These are phyloP conservation scores for Sugiyamaella qingdaonensis DNA, from an alignment of 805 yeast genomes.

Conservation along the genomic window DNA sequence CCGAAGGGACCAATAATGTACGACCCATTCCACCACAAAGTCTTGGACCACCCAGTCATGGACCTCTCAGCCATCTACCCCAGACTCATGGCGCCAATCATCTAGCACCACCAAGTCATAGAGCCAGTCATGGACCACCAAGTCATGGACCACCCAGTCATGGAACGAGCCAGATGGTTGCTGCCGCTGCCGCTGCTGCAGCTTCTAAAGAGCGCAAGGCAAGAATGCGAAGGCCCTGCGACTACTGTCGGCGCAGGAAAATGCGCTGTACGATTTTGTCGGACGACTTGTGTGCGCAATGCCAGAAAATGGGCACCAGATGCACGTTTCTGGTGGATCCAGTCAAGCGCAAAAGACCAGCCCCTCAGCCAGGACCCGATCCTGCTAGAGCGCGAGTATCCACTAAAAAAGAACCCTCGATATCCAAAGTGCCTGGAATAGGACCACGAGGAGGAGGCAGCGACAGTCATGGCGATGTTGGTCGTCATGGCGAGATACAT, in stretches of 20 bases:
- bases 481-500: background rate
- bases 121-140: no score
- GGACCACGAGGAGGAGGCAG: background rate
- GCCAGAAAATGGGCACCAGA: constrained; percentile 17
- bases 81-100: no score
- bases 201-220: constrained; percentile 7
- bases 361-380: background rate
- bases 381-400: background rate
- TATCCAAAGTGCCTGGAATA: background rate
- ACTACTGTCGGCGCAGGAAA: constrained; percentile 21
- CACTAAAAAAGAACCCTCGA: background rate
- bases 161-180: no score
- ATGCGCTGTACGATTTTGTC: constrained; percentile 18
- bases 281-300: constrained; percentile 16
- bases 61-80: no score
- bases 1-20: no score
- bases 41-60: no score
- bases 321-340: constrained; percentile 23
- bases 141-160: no score
- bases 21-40: no score
- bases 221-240: constrained; percentile 21
- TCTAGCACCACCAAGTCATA: no score
- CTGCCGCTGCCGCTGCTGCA: background rate
- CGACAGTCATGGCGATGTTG: no score
- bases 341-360: constrained; percentile 13